These are phyloP conservation scores for Hypoxylon sp. DNA, from an alignment of 2,329 filamentous ascomycete species.

Conservation along the genomic window DNA sequence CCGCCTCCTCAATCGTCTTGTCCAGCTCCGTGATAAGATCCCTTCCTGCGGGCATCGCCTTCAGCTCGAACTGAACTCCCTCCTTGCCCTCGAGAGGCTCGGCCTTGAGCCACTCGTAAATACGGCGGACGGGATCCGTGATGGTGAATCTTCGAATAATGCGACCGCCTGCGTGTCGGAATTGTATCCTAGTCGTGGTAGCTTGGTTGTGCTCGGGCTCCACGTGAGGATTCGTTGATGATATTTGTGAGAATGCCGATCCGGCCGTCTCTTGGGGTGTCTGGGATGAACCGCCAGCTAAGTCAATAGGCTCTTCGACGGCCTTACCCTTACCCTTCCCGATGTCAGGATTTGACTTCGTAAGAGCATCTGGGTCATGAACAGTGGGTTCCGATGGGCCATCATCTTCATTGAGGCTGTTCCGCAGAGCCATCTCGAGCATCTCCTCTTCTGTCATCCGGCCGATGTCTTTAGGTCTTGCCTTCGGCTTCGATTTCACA, in stretches of 20 bases:
- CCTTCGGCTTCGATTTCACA: constrained; percentile 80
- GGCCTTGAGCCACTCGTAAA: constrained; percentile 98
- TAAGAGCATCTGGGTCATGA: constrained; percentile 89
- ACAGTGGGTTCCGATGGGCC: constrained; percentile 66
- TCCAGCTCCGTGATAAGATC: constrained; percentile 86
- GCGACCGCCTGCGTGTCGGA: constrained; percentile 86
- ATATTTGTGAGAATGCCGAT: constrained; percentile 77
- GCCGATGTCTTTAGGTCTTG: constrained; percentile 80
- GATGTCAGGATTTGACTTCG: constrained; percentile 71
- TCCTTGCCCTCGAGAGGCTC: constrained; percentile 85
- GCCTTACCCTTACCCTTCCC: constrained; percentile 70
- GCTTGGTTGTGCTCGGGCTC: constrained; percentile 82
- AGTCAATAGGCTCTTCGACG: constrained; percentile 48
- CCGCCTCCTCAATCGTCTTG: constrained; percentile 81
- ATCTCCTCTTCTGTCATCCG: constrained; percentile 98
- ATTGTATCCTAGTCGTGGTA: constrained; percentile 89
- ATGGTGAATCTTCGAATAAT: constrained; percentile 89
- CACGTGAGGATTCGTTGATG: constrained; percentile 78
- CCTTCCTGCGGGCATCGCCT: constrained; percentile 81
- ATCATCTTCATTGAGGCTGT: constrained; percentile 78
- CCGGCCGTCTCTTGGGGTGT: constrained; percentile 46
- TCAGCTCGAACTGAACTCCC: constrained; percentile 87
- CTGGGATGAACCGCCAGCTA: constrained; percentile 43
- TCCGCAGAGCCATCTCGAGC: constrained; percentile 92
- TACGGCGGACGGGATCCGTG: constrained; percentile 81